Evolutionary conservation across 1,139 yeast species (phyloP).

Genomic region (Yamadazyma taylorii): DNA sequence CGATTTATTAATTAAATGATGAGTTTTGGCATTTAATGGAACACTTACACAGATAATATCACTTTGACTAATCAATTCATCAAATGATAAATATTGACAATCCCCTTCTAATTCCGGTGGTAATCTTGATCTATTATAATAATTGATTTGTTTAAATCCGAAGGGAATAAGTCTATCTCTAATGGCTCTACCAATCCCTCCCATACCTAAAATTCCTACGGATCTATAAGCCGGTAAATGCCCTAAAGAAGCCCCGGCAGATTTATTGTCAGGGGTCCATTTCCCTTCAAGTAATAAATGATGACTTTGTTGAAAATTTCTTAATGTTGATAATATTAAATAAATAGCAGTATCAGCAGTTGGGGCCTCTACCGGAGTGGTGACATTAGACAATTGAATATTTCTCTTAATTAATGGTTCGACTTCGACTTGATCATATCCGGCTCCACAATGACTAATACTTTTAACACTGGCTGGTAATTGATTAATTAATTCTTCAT

Average conservation of each 20-base stretch:
- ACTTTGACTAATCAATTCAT: constrained; percentile 51
- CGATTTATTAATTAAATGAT: constrained; percentile 55
- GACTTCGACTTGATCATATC: constrained; percentile 82
- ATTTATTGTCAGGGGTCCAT: constrained; percentile 46
- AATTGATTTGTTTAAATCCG: constrained; percentile 59
- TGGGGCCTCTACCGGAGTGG: constrained; percentile 70
- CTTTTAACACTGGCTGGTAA: constrained; percentile 65
- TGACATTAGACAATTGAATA: constrained; percentile 73
- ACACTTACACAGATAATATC: constrained; percentile 64
- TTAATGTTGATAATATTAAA: constrained; percentile 62
- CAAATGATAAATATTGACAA: constrained; percentile 56
- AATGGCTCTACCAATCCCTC: constrained; percentile 74
- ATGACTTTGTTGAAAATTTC: constrained; percentile 57
- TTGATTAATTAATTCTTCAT: constrained; percentile 60
- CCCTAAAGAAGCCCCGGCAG: constrained; percentile 29
- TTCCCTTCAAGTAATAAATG: constrained; percentile 52
- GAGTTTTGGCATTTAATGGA: constrained; percentile 61
- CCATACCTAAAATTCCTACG: constrained; percentile 73
- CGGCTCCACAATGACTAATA: constrained; percentile 86
- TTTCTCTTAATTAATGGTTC: constrained; percentile 46
- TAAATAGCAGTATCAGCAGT: constrained; percentile 82
- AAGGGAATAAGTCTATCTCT: constrained; percentile 62
- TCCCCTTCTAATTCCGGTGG: constrained; percentile 55
- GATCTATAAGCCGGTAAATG: constrained; percentile 59
- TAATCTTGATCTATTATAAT: constrained; percentile 59